Percentiles rank a stretch among this genome's conserved stretches.
Conservation (phyloP, 2,329 filamentous ascomycete genomes). For the Tolypocladium tundrense region DNA sequence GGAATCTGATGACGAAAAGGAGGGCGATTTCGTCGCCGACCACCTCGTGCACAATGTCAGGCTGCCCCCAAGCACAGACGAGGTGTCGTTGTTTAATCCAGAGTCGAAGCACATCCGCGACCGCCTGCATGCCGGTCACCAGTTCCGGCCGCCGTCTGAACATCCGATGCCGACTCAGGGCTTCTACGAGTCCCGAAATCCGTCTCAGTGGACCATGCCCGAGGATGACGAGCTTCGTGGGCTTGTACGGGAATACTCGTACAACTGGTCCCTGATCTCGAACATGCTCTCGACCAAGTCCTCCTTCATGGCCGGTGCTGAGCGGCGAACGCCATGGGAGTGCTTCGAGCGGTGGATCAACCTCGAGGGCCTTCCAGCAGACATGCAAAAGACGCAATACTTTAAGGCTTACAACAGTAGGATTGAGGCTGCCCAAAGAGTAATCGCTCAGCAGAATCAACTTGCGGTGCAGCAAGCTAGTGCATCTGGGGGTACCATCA, state of each 20-base stretch:
- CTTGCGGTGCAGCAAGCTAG: conserved; percentile 41
- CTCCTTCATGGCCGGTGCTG: conserved; percentile 71
- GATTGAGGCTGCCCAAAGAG: conserved; percentile 48
- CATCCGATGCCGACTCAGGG: conserved; percentile 79
- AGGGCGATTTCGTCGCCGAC: conserved; percentile 46
- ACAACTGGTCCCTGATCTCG: conserved; percentile 95
- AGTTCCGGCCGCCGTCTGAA: conserved; percentile 87
- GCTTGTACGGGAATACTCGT: conserved; percentile 84
- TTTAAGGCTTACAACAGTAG: conserved; percentile 64
- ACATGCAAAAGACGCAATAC: conserved; percentile 93
- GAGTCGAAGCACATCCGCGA: conserved; percentile 87
- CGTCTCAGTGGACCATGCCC: conserved; percentile 82
- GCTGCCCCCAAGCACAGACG: conserved; percentile 57
- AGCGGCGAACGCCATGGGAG: conserved; percentile 92
- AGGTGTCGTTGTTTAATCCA: conserved; percentile 80
- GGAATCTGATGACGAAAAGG: conserved; percentile 50
- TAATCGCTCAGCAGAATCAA: conserved; percentile 43
- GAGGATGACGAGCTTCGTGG: conserved; percentile 85
- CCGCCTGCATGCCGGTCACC: conserved; percentile 79
- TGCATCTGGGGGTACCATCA: conserved; percentile 19
- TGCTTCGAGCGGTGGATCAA: conserved; percentile 97
- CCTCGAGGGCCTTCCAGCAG: conserved; percentile 78
- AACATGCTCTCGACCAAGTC: conserved; percentile 67
- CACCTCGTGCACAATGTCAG: conserved; percentile 33
- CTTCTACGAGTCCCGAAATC: conserved; percentile 79